Evolutionary conservation across 441 rosid species (phyloP), one percentile per base, ranked within the genome.

Genomic region (Adansonia rubrostipa): DNA sequence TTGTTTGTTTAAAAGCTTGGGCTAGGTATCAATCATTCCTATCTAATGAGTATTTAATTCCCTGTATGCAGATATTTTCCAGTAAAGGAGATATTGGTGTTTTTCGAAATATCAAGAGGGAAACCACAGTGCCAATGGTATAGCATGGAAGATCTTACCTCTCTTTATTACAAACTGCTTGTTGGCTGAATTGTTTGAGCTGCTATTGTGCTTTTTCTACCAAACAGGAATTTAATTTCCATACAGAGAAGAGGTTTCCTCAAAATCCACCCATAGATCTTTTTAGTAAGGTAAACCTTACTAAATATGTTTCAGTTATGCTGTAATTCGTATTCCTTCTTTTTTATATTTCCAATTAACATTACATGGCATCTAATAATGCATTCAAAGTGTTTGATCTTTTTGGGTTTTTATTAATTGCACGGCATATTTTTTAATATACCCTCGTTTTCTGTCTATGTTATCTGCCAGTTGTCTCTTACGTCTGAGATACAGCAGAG

Each of bases 1-100:
- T 80, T 45, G 5, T 78, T 53, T 81, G 75, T 78, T 73, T 61
- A 51, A 79, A 75, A 28, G 36, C 2, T 51, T 75, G 50, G 69
- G 75, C 74, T 62, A 47, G 13, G 71, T 57, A 10, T n/a, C 57
- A 36, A 76, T 68, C 61, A 15, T 71, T 62, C 67, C 81, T 71
- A 33, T 53, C 22, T 10, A 72, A 50, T 74, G 15, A 57, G 66
- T 15, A 51, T 61, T 57, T 66, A 61, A 60, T 78, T 64, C 13
- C 57, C 73, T 74, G 50, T 73, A 69, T 83, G 85, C 88, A 94
- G 98, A 89, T 94, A 85, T 86, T 93, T 80, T 88, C 97, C 77
- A 92, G 96, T 80, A 91, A 87, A 89, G 98, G 97, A 71, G 95
- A 94, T 76, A 84, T 93, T 60, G 98, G 97, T 14, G 83, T 96